Evolutionary conservation across 176 grass and related monocot genomes (phyloP), one percentile per base, ranked within the genome.

Genomic region (Zoysia japonica): DNA sequence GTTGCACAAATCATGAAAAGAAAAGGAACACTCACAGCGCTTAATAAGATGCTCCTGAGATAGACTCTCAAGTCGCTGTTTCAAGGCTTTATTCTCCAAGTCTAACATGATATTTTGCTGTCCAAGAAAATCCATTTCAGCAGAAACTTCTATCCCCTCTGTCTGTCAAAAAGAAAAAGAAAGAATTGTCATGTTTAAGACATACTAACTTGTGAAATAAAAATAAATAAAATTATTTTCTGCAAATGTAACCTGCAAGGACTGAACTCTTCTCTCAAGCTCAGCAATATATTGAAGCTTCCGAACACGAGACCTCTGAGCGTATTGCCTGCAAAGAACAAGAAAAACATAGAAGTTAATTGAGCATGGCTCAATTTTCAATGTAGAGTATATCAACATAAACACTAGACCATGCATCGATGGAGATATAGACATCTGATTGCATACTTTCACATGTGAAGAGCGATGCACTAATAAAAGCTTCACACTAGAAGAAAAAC

Each of bases 261-360:
- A 49, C 77, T 97, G 95, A 69, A 94, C 91, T 78, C 85, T 94
- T 87, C 89, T 90, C 83, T 97, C 94, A 0, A 97, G 89, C 73
- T 97, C 94, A 10, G 91, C 89, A 83, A 97, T 97, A 68, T 97
- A 97, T 40, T 94, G 91, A 39, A 97, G 91, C 70, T 97, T 97
- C 35, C 91, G 67, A 61, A 97, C 91, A 16, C 91, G 89, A 53
- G 94, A 97, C 57, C 91, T 85, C 19, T 93, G 89, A 66, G 94
- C 94, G n/a, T 91, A 97, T 80, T 97, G 91, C 83, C 94, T 97
- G 82, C 45, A 63, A 61, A 40, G 19, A 13, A 73, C 17, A 83
- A 36, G 9, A 46, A 65, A 79, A 77, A 51, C 13, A 37, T 44
- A 67, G 7, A 47, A 17, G 14, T 42, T 70, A 66, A 59, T 49